Evolutionary conservation across 768 basidiomycete genomes (phyloP).

Genomic region (Hirschioporus abietinus): DNA sequence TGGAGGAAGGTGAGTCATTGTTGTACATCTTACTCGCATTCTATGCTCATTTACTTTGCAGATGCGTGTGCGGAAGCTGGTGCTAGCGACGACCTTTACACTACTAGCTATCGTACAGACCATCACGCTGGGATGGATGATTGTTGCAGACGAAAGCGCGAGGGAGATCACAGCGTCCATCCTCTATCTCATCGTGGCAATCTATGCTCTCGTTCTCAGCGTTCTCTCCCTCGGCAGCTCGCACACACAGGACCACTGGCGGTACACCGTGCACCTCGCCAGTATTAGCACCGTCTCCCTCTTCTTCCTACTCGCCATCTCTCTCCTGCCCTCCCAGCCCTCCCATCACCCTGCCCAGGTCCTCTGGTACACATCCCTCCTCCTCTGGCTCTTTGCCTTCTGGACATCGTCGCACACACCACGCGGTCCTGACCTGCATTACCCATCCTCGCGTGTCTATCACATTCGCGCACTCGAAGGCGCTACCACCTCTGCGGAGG

Average conservation of each 20-base stretch:
- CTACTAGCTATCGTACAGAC: conserved; percentile 46
- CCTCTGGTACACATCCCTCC: conserved; percentile 51
- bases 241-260: conserved; percentile 28
- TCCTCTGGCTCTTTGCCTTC: conserved; percentile 42
- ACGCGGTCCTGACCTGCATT: conserved; percentile 70
- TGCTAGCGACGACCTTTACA: conserved; percentile 41
- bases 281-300: conserved; percentile 46
- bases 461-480: conserved; percentile 59
- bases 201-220: conserved; percentile 55
- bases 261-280: conserved; percentile 52
- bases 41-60: conserved; percentile 19
- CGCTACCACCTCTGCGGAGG: conserved; percentile 55
- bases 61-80: conserved; percentile 57
- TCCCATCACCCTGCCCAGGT: conserved; percentile 25
- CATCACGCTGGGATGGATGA: conserved; percentile 50
- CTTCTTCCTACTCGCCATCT: conserved; percentile 37
- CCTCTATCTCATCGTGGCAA: conserved; percentile 47
- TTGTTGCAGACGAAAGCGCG: conserved; percentile 23
- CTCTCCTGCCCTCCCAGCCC: conserved; percentile 51
- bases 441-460: conserved; percentile 69
- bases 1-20: conserved; percentile 54
- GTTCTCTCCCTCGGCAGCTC: conserved; percentile 45
- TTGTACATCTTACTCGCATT: conserved; percentile 3
- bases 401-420: conserved; percentile 48
- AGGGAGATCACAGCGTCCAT: conserved; percentile 31